Evolutionary conservation across 306 rosid genomes (phyloP).

Genomic region (Casuarina cunninghamiana): DNA sequence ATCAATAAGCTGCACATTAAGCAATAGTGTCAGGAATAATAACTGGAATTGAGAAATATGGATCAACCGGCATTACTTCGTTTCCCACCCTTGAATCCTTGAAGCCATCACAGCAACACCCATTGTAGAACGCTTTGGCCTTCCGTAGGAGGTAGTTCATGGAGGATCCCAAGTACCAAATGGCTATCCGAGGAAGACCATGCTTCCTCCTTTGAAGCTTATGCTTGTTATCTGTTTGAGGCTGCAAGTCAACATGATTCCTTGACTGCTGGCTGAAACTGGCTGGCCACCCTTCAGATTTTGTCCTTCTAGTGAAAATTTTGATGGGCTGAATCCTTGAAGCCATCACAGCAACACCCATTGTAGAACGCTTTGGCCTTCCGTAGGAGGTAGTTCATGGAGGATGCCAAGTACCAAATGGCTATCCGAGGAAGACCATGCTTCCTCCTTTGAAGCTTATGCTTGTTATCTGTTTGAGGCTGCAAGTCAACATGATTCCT

Average conservation of each 20-base stretch:
- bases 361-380: conserved; percentile 53
- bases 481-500: no score
- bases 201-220: conserved; percentile 9
- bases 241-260: no score
- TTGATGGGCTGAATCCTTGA: conserved; percentile 25
- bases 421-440: conserved; percentile 33
- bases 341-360: conserved; percentile 48
- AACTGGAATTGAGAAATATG: conserved; percentile 64
- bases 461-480: not conserved
- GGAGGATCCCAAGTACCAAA: conserved; percentile 52
- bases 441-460: conserved; percentile 9
- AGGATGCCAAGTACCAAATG: conserved; percentile 47
- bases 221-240: not conserved
- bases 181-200: conserved; percentile 33
- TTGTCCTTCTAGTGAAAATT: no score
- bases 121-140: conserved; percentile 51
- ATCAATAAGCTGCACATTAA: not conserved
- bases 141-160: conserved; percentile 46
- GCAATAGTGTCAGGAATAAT: conserved; percentile 23
- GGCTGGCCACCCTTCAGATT: no score
- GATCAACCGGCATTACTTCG: conserved; percentile 41
- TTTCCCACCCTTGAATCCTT: conserved; percentile 26
- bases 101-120: conserved; percentile 44
- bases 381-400: conserved; percentile 44
- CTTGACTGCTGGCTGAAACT: no score